These are phyloP conservation scores for Trypanosomatidae sp. DNA, from an alignment of 208 protist species.

Conservation along the genomic window DNA sequence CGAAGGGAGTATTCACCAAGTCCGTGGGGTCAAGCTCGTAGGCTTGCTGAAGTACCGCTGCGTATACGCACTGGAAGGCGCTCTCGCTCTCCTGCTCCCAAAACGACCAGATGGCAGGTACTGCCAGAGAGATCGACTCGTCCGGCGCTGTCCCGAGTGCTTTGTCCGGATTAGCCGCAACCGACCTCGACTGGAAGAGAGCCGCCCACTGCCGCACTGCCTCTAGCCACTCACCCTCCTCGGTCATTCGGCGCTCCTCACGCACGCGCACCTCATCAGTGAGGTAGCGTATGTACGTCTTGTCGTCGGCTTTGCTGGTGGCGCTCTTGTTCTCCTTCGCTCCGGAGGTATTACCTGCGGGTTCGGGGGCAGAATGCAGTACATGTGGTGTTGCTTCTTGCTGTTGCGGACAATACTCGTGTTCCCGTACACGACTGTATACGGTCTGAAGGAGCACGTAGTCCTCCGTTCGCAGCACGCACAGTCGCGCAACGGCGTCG, in stretches of 20 bases:
- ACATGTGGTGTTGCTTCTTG: background rate
- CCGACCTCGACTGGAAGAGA: background rate
- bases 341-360: background rate
- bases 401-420: background rate
- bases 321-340: background rate
- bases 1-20: constrained; percentile 36
- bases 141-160: background rate
- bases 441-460: constrained; percentile 38
- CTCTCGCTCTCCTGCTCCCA: constrained; percentile 3
- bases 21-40: constrained; percentile 25
- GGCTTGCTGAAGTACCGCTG: constrained; percentile 14
- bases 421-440: constrained; percentile 3
- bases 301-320: background rate
- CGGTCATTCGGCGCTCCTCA: constrained; percentile 25
- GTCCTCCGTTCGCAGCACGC: constrained; percentile 53
- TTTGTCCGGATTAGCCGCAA: background rate
- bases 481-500: constrained; percentile 41
- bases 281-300: constrained; percentile 36
- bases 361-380: background rate
- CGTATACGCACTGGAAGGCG: constrained; percentile 23
- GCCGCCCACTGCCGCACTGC: constrained; percentile 31
- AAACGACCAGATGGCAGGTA: constrained; percentile 10
- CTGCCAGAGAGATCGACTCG: background rate
- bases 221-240: constrained; percentile 24
- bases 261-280: constrained; percentile 34